Evolutionary conservation across 2,329 filamentous ascomycete species (phyloP), one percentile per base, ranked within the genome.

Genomic region (Pestalotiopsis sp.): DNA sequence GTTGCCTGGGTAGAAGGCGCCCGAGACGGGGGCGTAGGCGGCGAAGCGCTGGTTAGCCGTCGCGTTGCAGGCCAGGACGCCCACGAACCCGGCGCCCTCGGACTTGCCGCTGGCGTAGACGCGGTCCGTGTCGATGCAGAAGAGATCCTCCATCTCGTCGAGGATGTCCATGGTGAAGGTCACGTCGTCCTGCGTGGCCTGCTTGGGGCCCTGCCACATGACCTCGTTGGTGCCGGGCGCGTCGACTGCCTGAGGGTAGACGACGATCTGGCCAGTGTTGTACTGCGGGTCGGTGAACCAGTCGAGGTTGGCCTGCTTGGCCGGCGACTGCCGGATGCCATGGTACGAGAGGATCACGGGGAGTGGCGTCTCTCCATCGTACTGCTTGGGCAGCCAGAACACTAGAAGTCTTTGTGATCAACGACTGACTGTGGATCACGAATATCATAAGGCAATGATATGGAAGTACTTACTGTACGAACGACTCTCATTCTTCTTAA

Each of bases 21-120:
- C 83, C 1, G 82, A 80, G 7, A 82, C 81, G 7, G 82, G 78
- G 0, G 82, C 84, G 70, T 87, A 86, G 1, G 84, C 84, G 6
- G 84, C 84, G 64, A 87, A 82, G 4, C 75, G 76, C 4, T 72
- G 73, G 4, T 81, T 81, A 3, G 80, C 77, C 17, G 24, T 61
- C 5, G 14, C 14, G 39, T 62, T 61, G 57, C 63, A 87, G 3
- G 85, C 84, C 4, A 86, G 78, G 1, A 80, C 71, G 24, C 80
- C 81, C 3, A 81, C 81, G 26, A 84, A 83, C 11, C 82, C 86
- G 1, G 84, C 87, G 5, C 85, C 86, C 61, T 88, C 87, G 71
- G 80, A 87, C 71, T 88, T 87, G 59, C 83, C 84, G 1, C 79
- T 78, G 13, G 80, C 80, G 69, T 84, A 86, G 57, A 86, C 76